Conservation (phyloP, 2,329 filamentous ascomycete species). For the Penicillium sp. region DNA sequence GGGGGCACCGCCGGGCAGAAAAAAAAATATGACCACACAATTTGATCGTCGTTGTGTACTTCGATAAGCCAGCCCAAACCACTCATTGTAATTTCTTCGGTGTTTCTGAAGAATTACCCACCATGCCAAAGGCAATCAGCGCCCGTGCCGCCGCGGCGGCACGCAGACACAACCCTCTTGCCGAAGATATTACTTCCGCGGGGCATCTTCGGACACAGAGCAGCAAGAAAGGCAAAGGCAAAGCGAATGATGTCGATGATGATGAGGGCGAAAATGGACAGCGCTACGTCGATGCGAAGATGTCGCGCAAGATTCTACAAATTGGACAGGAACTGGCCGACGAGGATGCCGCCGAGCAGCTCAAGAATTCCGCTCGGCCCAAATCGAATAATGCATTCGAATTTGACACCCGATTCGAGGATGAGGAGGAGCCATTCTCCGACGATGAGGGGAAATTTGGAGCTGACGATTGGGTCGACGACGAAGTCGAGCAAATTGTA, state of each 20-base stretch:
- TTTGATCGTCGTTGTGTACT: slow-evolving; percentile 33
- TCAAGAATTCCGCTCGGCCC: slow-evolving; percentile 41
- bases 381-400: slow-evolving; percentile 67
- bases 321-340: slow-evolving; percentile 86
- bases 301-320: slow-evolving; percentile 82
- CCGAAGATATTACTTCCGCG: slow-evolving; percentile 76
- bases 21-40: slow-evolving; percentile 38
- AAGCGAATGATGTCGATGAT: slow-evolving; percentile 52
- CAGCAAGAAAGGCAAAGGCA: slow-evolving; percentile 66
- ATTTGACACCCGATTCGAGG: slow-evolving; percentile 72
- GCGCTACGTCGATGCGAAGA: slow-evolving; percentile 79
- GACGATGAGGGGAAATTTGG: slow-evolving; percentile 55
- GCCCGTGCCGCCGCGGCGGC: slow-evolving; percentile 54
- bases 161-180: slow-evolving; percentile 83
- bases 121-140: slow-evolving; percentile 78
- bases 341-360: slow-evolving; percentile 64
- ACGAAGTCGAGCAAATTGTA: slow-evolving; percentile 55
- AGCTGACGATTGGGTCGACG: slow-evolving; percentile 71
- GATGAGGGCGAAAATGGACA: slow-evolving; percentile 60
- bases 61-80: slow-evolving; percentile 6
- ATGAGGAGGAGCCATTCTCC: slow-evolving; percentile 48
- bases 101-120: slow-evolving; percentile 11
- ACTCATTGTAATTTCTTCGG: neutral
- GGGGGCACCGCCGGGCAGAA: slow-evolving; percentile 32
- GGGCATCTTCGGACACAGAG: slow-evolving; percentile 71